A percentile compares a stretch with the other conserved stretches of the same genome.
Conservation (phyloP, 352 stramenopile species). For the Nothophytophthora sp. region DNA sequence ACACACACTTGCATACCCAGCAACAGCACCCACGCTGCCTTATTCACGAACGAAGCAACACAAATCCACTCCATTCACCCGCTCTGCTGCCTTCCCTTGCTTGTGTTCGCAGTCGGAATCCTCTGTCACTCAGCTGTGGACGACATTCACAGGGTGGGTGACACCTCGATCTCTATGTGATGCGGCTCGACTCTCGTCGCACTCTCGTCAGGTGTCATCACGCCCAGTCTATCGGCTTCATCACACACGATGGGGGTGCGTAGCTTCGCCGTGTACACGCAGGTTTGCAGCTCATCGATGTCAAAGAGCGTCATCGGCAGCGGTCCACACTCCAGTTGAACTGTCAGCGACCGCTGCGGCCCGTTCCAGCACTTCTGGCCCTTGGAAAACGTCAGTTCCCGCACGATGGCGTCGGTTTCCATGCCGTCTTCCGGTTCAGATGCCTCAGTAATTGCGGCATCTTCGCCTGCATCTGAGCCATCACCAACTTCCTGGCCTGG, state of each 20-base stretch:
- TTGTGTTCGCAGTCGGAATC: no score
- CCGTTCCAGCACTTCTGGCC: constrained; percentile 90
- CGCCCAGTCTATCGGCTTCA: constrained; percentile 28
- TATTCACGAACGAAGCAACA: constrained; percentile 7
- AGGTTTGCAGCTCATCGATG: constrained; percentile 86
- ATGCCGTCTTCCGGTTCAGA: constrained; percentile 3
- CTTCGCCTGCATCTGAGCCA: constrained; percentile 1
- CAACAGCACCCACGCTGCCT: constrained; percentile 3
- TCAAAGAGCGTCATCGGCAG: constrained; percentile 62
- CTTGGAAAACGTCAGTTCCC: constrained; percentile 57
- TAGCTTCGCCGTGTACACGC: constrained; percentile 84
- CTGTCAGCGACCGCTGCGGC: constrained; percentile 72
- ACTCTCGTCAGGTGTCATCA: constrained; percentile 33
- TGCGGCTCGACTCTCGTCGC: constrained; percentile 33
- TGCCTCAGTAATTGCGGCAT: neutral
- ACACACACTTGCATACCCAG: constrained; percentile 8
- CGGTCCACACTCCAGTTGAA: constrained; percentile 71
- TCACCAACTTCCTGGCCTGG: neutral
- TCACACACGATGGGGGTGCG: constrained; percentile 77
- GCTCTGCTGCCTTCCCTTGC: no score
- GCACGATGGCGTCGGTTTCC: constrained; percentile 7
- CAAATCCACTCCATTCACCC: no score
- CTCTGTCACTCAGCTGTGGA: no score
- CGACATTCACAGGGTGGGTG: constrained; percentile 40
- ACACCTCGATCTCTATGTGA: constrained; percentile 68